Evolutionary conservation across 805 yeast genomes (phyloP).

Genomic region (Jamesozyma gamospora): DNA sequence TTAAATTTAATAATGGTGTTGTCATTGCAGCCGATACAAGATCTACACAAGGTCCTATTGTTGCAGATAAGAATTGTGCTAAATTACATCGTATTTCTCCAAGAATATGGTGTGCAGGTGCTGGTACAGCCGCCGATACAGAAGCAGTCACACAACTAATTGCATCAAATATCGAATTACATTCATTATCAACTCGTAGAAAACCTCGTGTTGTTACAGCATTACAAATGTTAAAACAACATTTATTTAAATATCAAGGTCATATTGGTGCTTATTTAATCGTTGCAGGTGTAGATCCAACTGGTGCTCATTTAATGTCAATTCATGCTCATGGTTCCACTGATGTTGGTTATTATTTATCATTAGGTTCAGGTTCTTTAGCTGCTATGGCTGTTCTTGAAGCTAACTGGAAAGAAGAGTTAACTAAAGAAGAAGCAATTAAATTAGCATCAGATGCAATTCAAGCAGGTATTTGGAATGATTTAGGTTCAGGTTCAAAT

Average conservation of each 20-base stretch:
- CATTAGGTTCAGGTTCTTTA: conserved; percentile 92
- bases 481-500: conserved; percentile 96
- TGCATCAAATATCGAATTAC: conserved; percentile 83
- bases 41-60: conserved; percentile 93
- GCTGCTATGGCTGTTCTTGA: conserved; percentile 98
- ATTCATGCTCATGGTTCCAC: conserved; percentile 98
- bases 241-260: conserved; percentile 93
- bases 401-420: conserved; percentile 68
- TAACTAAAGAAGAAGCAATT: conserved; percentile 85
- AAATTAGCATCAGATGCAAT: conserved; percentile 85
- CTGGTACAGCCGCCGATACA: conserved; percentile 99
- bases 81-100: conserved; percentile 87
- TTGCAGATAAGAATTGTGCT: conserved; percentile 97
- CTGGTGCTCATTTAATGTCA: conserved; percentile 87
- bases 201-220: conserved; percentile 92
- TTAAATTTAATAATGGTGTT: conserved; percentile 87
- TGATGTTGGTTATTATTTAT: conserved; percentile 86
- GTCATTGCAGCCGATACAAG: conserved; percentile 98
- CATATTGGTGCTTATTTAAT: conserved; percentile 94
- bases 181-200: conserved; percentile 71
- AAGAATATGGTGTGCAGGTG: conserved; percentile 98
- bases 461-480: conserved; percentile 98
- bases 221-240: conserved; percentile 87
- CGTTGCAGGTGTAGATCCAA: conserved; percentile 96
- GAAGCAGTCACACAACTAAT: conserved; percentile 95